A percentile compares a stretch with the other conserved stretches of the same genome.
Conservation (phyloP, 1,284 basidiomycete species). For the Ceratobasidium sp. region DNA sequence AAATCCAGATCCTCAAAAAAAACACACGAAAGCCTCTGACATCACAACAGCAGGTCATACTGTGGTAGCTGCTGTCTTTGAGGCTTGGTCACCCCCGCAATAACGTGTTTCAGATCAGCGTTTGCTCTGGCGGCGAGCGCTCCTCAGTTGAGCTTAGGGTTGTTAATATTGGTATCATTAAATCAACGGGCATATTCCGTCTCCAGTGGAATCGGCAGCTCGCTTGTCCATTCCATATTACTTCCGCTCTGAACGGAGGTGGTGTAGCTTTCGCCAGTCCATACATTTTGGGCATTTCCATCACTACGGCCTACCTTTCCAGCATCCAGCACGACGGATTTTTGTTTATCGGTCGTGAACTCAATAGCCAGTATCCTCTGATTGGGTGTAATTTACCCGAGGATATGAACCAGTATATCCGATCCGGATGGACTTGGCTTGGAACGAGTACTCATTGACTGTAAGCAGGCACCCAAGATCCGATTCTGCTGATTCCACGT, state of each 20-base stretch:
- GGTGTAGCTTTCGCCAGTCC: not conserved
- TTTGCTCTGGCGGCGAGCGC: not conserved
- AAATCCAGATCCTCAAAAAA: too few species aligned
- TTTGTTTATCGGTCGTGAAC: too few species aligned
- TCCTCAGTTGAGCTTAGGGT: not conserved
- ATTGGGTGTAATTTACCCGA: too few species aligned
- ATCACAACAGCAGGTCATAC: too few species aligned
- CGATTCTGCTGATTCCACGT: not conserved
- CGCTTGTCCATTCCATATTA: not conserved
- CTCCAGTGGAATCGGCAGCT: not conserved
- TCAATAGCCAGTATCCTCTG: too few species aligned
- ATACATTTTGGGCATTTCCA: not conserved
- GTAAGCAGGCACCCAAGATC: slow-evolving; percentile 1
- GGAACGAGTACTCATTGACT: not conserved
- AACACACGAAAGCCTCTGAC: too few species aligned
- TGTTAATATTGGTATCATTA: not conserved
- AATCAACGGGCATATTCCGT: not conserved
- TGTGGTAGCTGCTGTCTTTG: too few species aligned
- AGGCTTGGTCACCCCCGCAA: too few species aligned
- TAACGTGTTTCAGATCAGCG: not conserved
- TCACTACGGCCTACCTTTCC: too few species aligned
- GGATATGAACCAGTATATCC: slow-evolving; percentile 3
- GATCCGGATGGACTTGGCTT: slow-evolving; percentile 6
- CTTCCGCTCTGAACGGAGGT: not conserved
- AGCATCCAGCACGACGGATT: too few species aligned